Evolutionary conservation across 106 monocot species (phyloP).

Genomic region (Dendrobium nobile): DNA sequence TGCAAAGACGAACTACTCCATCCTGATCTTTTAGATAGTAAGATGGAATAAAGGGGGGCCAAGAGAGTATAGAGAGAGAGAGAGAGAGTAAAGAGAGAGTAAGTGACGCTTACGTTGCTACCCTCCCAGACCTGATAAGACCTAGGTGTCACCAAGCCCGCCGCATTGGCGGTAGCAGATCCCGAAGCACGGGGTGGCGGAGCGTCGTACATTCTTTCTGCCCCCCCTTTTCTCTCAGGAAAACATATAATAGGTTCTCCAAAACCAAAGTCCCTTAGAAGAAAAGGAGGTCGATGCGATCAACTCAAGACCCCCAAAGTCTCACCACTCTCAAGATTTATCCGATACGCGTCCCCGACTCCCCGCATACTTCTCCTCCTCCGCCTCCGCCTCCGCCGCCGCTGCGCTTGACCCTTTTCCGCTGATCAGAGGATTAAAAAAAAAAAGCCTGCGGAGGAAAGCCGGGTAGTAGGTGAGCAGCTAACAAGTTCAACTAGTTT

Average conservation of each 20-base stretch:
- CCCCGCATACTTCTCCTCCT: too few species aligned
- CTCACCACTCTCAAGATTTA: not conserved
- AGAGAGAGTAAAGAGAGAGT: not conserved
- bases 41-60: not conserved
- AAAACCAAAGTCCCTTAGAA: not conserved
- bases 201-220: slow-evolving; percentile 23
- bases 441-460: not conserved
- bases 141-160: slow-evolving; percentile 27
- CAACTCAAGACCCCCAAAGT: not conserved
- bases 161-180: not conserved
- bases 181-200: slow-evolving; percentile 18
- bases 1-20: not conserved
- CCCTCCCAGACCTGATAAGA: slow-evolving; percentile 69
- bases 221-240: not conserved
- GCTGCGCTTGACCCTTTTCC: not conserved
- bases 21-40: not conserved
- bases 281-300: not conserved
- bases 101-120: slow-evolving; percentile 50
- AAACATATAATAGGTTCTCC: not conserved
- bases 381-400: not conserved
- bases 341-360: not conserved
- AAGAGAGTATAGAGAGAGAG: not conserved
- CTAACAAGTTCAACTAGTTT: too few species aligned
- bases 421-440: not conserved
- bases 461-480: not conserved